Percentiles rank a stretch among this genome's conserved stretches.
These are phyloP conservation scores for Sphagnum magellanicum DNA, from an alignment of 228 moss, liverwort and hornwort genomes.

Conservation along the genomic window DNA sequence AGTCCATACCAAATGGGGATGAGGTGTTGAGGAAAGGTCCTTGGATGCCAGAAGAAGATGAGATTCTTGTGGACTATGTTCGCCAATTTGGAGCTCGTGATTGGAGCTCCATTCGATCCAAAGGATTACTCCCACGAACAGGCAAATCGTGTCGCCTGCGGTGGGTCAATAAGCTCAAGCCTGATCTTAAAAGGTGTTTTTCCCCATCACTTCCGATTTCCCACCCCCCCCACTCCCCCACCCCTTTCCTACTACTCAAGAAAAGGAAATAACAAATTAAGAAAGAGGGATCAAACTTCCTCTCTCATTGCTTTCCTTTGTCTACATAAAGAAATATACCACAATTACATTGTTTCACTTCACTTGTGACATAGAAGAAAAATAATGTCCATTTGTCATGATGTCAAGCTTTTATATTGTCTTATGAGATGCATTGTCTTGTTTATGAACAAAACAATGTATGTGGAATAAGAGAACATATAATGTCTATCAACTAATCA, in stretches of 20 bases:
- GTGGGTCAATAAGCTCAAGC: constrained; percentile 99
- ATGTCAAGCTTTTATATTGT: too few species aligned
- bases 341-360: background rate
- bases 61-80: constrained; percentile 91
- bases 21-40: constrained; percentile 97
- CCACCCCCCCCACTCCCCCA: too few species aligned
- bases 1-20: constrained; percentile 67
- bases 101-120: constrained; percentile 97
- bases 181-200: constrained; percentile 86
- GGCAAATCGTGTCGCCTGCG: constrained; percentile 96
- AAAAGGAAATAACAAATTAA: too few species aligned
- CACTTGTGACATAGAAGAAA: background rate
- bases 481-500: too few species aligned
- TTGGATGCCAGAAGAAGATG: constrained; percentile 99
- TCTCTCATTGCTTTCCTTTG: too few species aligned
- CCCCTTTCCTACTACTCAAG: too few species aligned
- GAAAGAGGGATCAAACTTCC: too few species aligned
- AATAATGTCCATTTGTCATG: too few species aligned
- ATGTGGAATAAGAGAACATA: too few species aligned
- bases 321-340: too few species aligned
- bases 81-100: constrained; percentile 89
- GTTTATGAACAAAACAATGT: too few species aligned
- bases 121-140: constrained; percentile 86
- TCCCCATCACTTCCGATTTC: background rate
- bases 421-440: too few species aligned